Conservation (phyloP, 352 stramenopile species). For the Phytophthora melonis region DNA sequence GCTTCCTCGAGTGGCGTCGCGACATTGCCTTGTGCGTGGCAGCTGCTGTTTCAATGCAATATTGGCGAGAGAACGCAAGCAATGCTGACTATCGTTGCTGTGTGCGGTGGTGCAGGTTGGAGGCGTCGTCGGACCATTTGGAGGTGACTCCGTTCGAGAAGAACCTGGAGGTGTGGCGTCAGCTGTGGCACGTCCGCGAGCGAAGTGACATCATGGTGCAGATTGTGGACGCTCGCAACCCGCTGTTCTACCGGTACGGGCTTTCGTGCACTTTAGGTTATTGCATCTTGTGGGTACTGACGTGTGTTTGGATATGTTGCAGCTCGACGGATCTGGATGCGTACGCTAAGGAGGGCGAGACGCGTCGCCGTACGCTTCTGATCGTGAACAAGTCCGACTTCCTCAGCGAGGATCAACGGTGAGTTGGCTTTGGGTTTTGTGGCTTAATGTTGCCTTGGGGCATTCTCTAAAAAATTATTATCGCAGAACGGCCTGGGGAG, state of each 20-base stretch:
- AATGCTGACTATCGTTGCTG: conserved; percentile 19
- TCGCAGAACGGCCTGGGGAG: conserved; percentile 89
- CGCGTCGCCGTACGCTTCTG: conserved; percentile 92
- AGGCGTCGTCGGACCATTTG: conserved; percentile 78
- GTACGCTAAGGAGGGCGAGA: conserved; percentile 95
- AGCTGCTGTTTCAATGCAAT: neutral
- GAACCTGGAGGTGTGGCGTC: conserved; percentile 99
- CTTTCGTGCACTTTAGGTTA: neutral
- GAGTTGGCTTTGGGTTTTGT: conserved; percentile 8
- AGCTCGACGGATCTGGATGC: conserved; percentile 95
- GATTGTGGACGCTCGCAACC: conserved; percentile 99
- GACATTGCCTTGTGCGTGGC: conserved; percentile 91
- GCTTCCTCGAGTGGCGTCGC: conserved; percentile 98
- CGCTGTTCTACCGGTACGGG: conserved; percentile 95
- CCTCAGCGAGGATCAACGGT: conserved; percentile 93
- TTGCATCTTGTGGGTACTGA: conserved; percentile 1
- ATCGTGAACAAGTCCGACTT: conserved; percentile 99
- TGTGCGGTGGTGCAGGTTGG: conserved; percentile 50
- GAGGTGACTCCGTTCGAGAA: conserved; percentile 99
- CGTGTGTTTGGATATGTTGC: conserved; percentile 9
- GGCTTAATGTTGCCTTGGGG: neutral
- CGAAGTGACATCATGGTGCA: conserved; percentile 98
- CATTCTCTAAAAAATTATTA: neutral
- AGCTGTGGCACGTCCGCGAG: conserved; percentile 99
- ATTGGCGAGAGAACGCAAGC: neutral